Evolutionary conservation across 2,329 filamentous ascomycete genomes (phyloP), one percentile per base, ranked within the genome.

Genomic region (Endoconidiophora laricicola): DNA sequence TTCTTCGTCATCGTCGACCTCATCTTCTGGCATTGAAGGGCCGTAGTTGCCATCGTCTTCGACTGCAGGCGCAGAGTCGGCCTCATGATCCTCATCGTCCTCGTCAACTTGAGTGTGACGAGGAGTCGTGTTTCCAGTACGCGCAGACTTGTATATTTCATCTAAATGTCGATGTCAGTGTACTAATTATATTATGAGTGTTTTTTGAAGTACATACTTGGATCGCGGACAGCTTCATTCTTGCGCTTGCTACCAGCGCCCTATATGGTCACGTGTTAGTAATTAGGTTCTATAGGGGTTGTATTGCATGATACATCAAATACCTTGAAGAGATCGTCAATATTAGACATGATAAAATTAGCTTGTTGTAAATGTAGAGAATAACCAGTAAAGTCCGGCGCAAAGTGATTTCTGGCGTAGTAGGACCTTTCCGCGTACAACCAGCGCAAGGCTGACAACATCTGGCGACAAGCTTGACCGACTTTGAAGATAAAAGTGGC

Each of bases 131-230:
- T 65, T 58, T 50, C 65, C 64, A 38, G 73, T 58, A 53, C 76
- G 79, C 40, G 70, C 73, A 4, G 76, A 72, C 61, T 82, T 83
- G 66, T 81, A 81, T 50, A 79, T 66, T 56, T 81, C 69, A 57
- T 71, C 78, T 80, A 18, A 51, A 22, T 40, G 12, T 37, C 16
- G 24, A 3, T 44, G 20, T 12, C 4, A 3, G 9, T 23, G 9
- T 33, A 7, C 12, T 24, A 6, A 6, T 43, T 39, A 9, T n/a
- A 40, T 37, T 14, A 14, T 12, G 12, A 12, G 33, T 36, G 16
- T 18, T 16, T 7, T 14, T 16, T n/a, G 39, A 10, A 43, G 40
- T 44, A 64, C 73, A 56, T 61, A 82, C 78, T 78, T 54, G 78
- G 76, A 61, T 82, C 76, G 58, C 69, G 69, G 54, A 77, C 63